Percentiles rank a stretch among this genome's conserved stretches.
These are phyloP conservation scores for Polytolypa hystricis DNA, from an alignment of 2,329 filamentous ascomycete genomes.

Conservation along the genomic window DNA sequence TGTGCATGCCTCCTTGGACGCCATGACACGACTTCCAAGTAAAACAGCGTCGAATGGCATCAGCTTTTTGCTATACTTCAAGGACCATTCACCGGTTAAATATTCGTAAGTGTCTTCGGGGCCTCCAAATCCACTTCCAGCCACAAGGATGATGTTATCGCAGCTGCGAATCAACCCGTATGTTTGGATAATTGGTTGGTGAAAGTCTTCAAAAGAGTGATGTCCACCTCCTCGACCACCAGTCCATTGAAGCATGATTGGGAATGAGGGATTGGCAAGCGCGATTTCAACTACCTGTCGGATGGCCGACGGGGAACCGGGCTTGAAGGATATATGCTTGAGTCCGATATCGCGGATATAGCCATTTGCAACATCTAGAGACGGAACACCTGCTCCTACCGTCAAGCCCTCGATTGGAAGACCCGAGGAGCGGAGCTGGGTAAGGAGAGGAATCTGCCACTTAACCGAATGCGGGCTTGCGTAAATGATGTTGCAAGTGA, in stretches of 20 bases:
- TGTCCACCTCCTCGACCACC: constrained; percentile 40
- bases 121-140: constrained; percentile 38
- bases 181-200: constrained; percentile 38
- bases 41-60: constrained; percentile 41
- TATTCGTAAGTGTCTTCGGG: constrained; percentile 39
- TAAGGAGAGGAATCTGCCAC: constrained; percentile 43
- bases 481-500: constrained; percentile 45
- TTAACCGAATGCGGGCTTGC: constrained; percentile 41
- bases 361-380: constrained; percentile 37
- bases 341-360: constrained; percentile 37
- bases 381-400: constrained; percentile 39
- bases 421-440: constrained; percentile 36
- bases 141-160: constrained; percentile 36
- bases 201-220: constrained; percentile 41
- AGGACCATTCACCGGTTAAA: constrained; percentile 36
- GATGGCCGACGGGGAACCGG: constrained; percentile 35
- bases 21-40: constrained; percentile 39
- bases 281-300: constrained; percentile 39
- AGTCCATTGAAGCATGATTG: constrained; percentile 40
- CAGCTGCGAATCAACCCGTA: constrained; percentile 36
- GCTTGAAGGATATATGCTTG: constrained; percentile 40
- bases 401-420: constrained; percentile 38
- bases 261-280: constrained; percentile 35
- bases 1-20: constrained; percentile 36
- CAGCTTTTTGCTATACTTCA: constrained; percentile 30